These are phyloP conservation scores for Thalia dealbata DNA, from an alignment of 176 grass and related monocot genomes.

Conservation along the genomic window DNA sequence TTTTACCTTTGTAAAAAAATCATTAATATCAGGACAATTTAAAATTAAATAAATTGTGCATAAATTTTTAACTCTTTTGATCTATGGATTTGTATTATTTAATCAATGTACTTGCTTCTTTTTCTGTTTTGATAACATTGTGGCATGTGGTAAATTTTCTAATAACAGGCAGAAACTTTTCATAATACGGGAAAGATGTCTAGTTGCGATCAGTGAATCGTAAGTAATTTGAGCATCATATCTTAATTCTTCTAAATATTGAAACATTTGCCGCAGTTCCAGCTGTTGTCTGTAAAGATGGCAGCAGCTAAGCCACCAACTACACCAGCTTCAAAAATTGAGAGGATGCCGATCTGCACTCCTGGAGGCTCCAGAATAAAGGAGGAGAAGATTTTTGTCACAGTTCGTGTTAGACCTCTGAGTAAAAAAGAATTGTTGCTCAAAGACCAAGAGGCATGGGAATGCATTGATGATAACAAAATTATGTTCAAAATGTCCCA, in stretches of 20 bases:
- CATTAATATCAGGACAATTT: neutral
- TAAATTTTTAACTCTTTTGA: neutral
- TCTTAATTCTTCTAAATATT: neutral
- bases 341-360: conserved; percentile 45
- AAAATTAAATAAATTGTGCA: neutral
- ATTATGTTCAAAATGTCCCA: conserved; percentile 57
- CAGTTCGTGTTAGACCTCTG: conserved; percentile 69
- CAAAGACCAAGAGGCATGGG: conserved; percentile 67
- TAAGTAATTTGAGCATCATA: neutral
- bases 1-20: neutral
- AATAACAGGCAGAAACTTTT: neutral
- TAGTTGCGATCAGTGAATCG: neutral
- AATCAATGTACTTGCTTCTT: neutral
- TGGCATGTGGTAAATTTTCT: neutral
- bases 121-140: neutral
- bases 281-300: conserved; percentile 17
- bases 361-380: conserved; percentile 67
- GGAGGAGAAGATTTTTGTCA: conserved; percentile 99
- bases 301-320: conserved; percentile 41
- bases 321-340: conserved; percentile 63
- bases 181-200: neutral
- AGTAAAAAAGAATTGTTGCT: conserved; percentile 56
- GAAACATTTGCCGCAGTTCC: neutral
- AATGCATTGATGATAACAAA: conserved; percentile 58
- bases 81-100: neutral